Conservation (phyloP, 2,329 filamentous ascomycete genomes). For the Diaporthe sp. region DNA sequence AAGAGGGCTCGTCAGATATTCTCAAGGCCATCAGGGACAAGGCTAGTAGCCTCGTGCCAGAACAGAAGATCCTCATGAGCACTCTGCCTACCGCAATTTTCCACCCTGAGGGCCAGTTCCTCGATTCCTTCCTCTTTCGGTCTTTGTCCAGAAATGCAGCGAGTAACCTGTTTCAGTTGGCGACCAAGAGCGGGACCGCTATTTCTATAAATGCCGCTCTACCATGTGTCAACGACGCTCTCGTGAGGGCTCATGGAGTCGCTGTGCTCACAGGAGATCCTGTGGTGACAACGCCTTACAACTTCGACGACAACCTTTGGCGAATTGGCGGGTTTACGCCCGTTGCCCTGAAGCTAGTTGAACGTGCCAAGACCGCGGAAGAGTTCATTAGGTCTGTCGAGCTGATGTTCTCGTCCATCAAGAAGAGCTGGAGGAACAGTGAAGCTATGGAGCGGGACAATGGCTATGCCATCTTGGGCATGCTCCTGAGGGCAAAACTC, state of each 20-base stretch:
- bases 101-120: conserved; percentile 82
- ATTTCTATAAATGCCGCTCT: conserved; percentile 91
- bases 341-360: conserved; percentile 85
- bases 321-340: conserved; percentile 91
- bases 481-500: conserved; percentile 86
- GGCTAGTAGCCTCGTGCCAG: conserved; percentile 84
- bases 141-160: conserved; percentile 81
- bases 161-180: conserved; percentile 76
- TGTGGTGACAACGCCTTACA: conserved; percentile 82
- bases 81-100: conserved; percentile 85
- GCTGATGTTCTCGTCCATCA: conserved; percentile 86
- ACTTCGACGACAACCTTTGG: conserved; percentile 94
- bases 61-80: conserved; percentile 85
- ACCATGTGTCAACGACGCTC: conserved; percentile 87
- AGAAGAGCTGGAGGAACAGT: conserved; percentile 95
- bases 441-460: conserved; percentile 98
- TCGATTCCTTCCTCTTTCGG: conserved; percentile 81
- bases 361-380: conserved; percentile 78
- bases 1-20: conserved; percentile 93
- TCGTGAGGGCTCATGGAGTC: conserved; percentile 85
- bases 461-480: conserved; percentile 88
- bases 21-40: conserved; percentile 88
- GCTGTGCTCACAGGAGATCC: conserved; percentile 87
- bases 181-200: conserved; percentile 79
- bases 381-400: conserved; percentile 83